phyloP scores from a whole-genome alignment of 257 asterid species.

The Solanum sitiens region DNA sequence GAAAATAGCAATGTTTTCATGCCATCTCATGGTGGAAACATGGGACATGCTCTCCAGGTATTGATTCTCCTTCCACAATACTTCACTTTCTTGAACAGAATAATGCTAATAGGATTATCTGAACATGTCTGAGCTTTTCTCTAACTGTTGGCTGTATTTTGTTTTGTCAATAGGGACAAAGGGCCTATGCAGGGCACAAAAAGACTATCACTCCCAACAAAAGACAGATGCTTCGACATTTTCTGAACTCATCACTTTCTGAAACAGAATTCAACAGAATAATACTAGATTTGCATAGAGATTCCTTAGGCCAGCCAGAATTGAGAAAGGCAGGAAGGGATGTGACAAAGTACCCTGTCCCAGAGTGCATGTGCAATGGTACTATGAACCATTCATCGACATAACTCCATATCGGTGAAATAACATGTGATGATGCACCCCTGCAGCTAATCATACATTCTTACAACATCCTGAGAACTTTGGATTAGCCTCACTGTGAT shows the following conservation, averaged over 20 bases:
- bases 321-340: constrained; percentile 64
- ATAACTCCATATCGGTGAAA: neutral
- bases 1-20: constrained; percentile 87
- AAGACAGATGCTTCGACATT: constrained; percentile 72
- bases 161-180: constrained; percentile 51
- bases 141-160: neutral
- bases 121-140: neutral
- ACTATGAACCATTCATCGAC: constrained; percentile 11
- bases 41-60: constrained; percentile 98
- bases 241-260: constrained; percentile 58
- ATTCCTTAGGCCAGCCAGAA: constrained; percentile 83
- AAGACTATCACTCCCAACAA: constrained; percentile 89
- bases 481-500: neutral
- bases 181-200: constrained; percentile 87
- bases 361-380: constrained; percentile 85
- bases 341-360: constrained; percentile 82
- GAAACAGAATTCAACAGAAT: constrained; percentile 53
- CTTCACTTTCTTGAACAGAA: neutral
- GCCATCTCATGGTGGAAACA: constrained; percentile 98
- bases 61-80: neutral
- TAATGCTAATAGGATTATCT: neutral
- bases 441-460: neutral
- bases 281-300: constrained; percentile 50
- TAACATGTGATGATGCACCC: neutral
- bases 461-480: neutral